Percentiles rank a stretch among this genome's conserved stretches.
Conservation (phyloP, 1,284 basidiomycete genomes). For the Papiliotrema nemorosa region DNA sequence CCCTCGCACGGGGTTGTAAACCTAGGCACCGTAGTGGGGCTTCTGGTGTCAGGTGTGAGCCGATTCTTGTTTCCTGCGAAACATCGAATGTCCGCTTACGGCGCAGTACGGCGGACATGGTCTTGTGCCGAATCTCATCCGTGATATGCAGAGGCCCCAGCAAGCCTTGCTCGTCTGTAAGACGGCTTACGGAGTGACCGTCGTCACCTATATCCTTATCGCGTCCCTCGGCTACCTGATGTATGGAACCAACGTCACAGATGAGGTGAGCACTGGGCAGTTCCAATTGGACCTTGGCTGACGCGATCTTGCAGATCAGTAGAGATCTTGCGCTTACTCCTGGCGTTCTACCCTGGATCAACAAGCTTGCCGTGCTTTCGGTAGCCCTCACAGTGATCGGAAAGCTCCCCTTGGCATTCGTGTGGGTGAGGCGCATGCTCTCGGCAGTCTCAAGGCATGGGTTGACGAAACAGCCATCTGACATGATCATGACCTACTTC, state of each 20-base stretch:
- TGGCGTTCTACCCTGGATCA: constrained; percentile 69
- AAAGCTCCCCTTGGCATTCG: constrained; percentile 78
- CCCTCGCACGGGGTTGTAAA: constrained; percentile 58
- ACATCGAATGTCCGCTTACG: not conserved
- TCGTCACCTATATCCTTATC: constrained; percentile 72
- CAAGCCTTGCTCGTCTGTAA: constrained; percentile 57
- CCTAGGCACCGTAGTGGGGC: constrained; percentile 73
- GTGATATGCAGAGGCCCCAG: constrained; percentile 82
- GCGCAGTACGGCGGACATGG: constrained; percentile 44
- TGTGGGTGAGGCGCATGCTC: constrained; percentile 61
- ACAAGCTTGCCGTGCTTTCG: constrained; percentile 76
- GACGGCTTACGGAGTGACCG: constrained; percentile 61
- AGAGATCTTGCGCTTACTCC: constrained; percentile 72
- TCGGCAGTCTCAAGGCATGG: not conserved
- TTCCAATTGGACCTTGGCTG: not conserved
- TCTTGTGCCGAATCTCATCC: constrained; percentile 57
- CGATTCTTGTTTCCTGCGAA: too few relatives aligned
- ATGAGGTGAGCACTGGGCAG: constrained; percentile 74
- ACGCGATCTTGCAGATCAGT: constrained; percentile 60
- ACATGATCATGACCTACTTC: constrained; percentile 35
- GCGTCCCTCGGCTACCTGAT: constrained; percentile 84
- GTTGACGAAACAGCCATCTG: constrained; percentile 25
- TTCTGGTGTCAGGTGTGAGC: constrained; percentile 76
- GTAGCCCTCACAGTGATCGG: constrained; percentile 58
- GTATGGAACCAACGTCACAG: constrained; percentile 80